Base-by-base conservation (phyloP, 306 rosid species). In the Dalbergia cultrata region DNA sequence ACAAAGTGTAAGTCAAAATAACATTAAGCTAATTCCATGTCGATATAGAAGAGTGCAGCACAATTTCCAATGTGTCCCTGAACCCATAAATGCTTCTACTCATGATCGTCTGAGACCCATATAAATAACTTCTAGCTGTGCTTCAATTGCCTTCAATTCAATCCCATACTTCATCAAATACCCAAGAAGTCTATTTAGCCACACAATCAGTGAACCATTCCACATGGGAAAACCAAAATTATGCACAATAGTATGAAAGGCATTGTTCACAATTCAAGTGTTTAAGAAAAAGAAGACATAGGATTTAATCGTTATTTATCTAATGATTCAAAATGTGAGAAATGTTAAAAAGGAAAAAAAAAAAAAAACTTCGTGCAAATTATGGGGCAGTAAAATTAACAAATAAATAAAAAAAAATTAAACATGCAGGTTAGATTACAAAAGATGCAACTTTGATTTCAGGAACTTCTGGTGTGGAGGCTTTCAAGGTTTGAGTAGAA, bases 51-150 rank as follows among this genome's bases (percentile, higher is more conserved):
- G 58, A 82, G 63, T 47, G 64, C 19, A 68, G 59, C 76, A 82
- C 82, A 79, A 74, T 65, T 86, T 58, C 65, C 86, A 7, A 79
- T 45, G 84, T 31, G 9, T 19, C 22, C 47, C 64, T 54, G 13
- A 62, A 75, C 63, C 81, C 82, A 67, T 81, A 66, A 6, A 77
- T 50, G 9, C 53, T 47, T 1, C 62, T 16, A 22, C 60, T 74
- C 16, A 6, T 39, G 61, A 31, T 26, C 41, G 0, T 7, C 41
- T 37, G n/a, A 43, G 67, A 54, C 10, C 33, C 70, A 59, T 41
- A 31, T 37, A 63, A 45, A 22, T 33, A 78, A 59, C 33, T 54
- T 81, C 52, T 78, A 76, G 81, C 10, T 70, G 22, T 54, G 21
- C 60, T 54, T 54, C 60, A 54, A 17, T 50, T 12, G 8, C 22